Evolutionary conservation across 1,284 basidiomycete species (phyloP), one percentile per base, ranked within the genome.

Genomic region (Veloporphyrellus conicus): DNA sequence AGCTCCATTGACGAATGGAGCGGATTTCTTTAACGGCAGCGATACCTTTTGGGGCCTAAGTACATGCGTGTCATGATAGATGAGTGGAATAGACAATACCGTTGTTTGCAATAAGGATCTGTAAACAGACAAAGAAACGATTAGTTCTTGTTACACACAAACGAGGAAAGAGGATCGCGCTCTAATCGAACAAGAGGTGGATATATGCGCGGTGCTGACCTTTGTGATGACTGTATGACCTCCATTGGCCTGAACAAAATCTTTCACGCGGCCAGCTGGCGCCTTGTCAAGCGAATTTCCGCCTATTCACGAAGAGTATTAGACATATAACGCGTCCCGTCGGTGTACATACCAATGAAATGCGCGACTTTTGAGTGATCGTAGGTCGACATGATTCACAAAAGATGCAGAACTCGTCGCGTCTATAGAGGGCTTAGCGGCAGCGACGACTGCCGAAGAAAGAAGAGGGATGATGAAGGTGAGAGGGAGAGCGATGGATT

Each of bases 171-270:
- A 23, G n/a, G 6, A 28, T 20, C 37, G 55, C 10, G 16, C 22
- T 41, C 35, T 32, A 38, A 23, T 50, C 43, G 45, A 48, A 27
- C n/a, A n/a, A 43, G 43, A 50, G 37, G 52, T 41, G 44, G 9
- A 19, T 60, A 52, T 58, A 61, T 54, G 54, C 52, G 40, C 20
- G 22, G 19, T 14, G 54, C 77, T 49, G 48, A 96, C 95, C 77
- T 98, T 99, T 53, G 93, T 97, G 69, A 99, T 98, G 54, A 99
- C 94, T 29, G 94, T 96, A 72, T 99, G 96, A 55, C 96, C 96
- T 28, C 93, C 93, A 67, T 94, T 78, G 44, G 76, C 74, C 67
- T 90, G 87, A 48, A 99, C 93, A 71, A 96, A 99, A 73, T 98
- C 93, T 54, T 84, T 77, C 39, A 99, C 87, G 49, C 79, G 79